Conservation (phyloP, 495 filamentous ascomycete species). For the Talaromyces liani region DNA sequence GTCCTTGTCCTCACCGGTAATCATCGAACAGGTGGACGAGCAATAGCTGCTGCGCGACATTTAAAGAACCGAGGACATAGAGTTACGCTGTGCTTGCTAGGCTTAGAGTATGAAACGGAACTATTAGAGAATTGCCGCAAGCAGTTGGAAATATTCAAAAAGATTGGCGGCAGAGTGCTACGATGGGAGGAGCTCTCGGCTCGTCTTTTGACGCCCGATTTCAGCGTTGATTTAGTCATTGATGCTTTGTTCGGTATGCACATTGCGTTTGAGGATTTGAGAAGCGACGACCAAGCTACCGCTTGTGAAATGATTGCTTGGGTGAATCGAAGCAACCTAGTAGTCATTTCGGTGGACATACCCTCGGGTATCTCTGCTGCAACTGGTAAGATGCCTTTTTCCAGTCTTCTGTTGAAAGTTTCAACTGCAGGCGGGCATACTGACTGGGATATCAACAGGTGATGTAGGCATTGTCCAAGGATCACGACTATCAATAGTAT, state of each 20-base stretch:
- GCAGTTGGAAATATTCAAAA: slow-evolving; percentile 69
- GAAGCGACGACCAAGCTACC: slow-evolving; percentile 71
- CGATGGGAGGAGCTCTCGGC: slow-evolving; percentile 44
- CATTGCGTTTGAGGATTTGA: slow-evolving; percentile 72
- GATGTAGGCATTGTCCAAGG: slow-evolving; percentile 54
- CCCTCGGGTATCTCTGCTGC: slow-evolving; percentile 80
- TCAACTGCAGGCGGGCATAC: neutral
- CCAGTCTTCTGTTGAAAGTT: slow-evolving; percentile 15
- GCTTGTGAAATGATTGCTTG: slow-evolving; percentile 80
- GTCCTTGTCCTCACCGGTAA: slow-evolving; percentile 84
- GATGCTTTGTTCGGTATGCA: slow-evolving; percentile 84
- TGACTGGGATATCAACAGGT: slow-evolving; percentile 21
- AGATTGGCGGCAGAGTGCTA: slow-evolving; percentile 64
- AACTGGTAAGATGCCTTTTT: slow-evolving; percentile 48
- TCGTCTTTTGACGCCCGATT: slow-evolving; percentile 49
- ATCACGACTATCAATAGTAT: slow-evolving; percentile 61
- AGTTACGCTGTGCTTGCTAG: slow-evolving; percentile 76
- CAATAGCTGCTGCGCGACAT: slow-evolving; percentile 79
- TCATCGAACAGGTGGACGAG: slow-evolving; percentile 74
- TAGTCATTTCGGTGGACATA: slow-evolving; percentile 75
- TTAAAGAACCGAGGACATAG: slow-evolving; percentile 71
- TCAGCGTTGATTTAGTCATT: slow-evolving; percentile 70
- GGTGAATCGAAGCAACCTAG: slow-evolving; percentile 74
- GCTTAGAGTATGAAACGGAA: slow-evolving; percentile 64
- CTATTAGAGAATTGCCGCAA: slow-evolving; percentile 66